Evolutionary conservation across 768 basidiomycete genomes (phyloP).

Genomic region (Termitomyces sp.): DNA sequence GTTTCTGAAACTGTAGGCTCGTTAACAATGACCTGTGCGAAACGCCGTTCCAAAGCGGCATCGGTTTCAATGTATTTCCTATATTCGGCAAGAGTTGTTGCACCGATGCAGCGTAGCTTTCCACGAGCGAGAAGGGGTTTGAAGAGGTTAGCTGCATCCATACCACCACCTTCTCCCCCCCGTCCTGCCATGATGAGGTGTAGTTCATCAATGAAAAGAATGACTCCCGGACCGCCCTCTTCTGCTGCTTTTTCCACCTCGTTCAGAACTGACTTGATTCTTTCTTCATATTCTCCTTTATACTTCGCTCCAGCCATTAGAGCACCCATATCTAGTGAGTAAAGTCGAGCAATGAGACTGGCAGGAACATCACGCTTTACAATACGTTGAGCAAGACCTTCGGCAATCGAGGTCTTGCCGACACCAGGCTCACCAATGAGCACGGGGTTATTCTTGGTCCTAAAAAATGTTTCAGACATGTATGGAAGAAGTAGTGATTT

Average conservation of each 20-base stretch:
- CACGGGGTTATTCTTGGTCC: constrained; percentile 97
- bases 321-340: constrained; percentile 91
- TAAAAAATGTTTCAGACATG: constrained; percentile 18
- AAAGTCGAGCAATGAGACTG: constrained; percentile 67
- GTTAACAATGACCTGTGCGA: constrained; percentile 90
- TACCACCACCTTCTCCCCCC: constrained; percentile 78
- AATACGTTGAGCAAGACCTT: constrained; percentile 94
- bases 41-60: constrained; percentile 84
- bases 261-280: constrained; percentile 86
- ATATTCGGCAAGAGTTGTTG: constrained; percentile 91
- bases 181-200: constrained; percentile 93
- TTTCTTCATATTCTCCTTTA: constrained; percentile 95
- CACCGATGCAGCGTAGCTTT: constrained; percentile 74
- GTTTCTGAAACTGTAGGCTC: constrained; percentile 88
- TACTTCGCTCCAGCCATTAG: constrained; percentile 91
- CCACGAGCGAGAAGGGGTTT: constrained; percentile 90
- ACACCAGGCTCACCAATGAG: constrained; percentile 94
- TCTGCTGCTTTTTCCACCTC: constrained; percentile 89
- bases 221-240: constrained; percentile 70
- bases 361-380: constrained; percentile 89
- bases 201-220: constrained; percentile 93
- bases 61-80: constrained; percentile 92
- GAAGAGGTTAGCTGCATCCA: constrained; percentile 92
- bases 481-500: not conserved
- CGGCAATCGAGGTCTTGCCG: constrained; percentile 93